A percentile compares a stretch with the other conserved stretches of the same genome.
Conservation (phyloP, 257 asterid species). For the Lycium barbarum region DNA sequence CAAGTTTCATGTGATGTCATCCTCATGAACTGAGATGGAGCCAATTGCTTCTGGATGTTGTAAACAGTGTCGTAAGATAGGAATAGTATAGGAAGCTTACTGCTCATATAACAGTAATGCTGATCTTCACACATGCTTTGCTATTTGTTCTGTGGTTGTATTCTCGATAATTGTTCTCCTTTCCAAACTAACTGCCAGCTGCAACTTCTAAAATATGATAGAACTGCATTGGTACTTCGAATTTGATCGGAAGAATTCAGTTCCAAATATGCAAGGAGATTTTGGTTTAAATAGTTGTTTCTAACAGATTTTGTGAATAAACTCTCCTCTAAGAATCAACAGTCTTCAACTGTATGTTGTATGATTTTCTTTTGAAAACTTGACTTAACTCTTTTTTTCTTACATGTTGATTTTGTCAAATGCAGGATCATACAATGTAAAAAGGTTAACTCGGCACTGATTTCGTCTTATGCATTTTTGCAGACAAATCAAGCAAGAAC, state of each 20-base stretch:
- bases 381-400: not conserved
- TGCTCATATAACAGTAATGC: not conserved
- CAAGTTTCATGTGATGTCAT: not conserved
- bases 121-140: not conserved
- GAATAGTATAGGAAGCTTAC: not conserved
- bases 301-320: not conserved
- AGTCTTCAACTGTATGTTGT: not conserved
- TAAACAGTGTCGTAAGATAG: not conserved
- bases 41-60: not conserved
- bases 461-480: slow-evolving; percentile 27
- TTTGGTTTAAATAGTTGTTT: not conserved
- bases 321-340: not conserved
- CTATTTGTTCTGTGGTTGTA: not conserved
- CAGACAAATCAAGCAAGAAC: slow-evolving; percentile 57
- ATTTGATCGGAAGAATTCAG: not conserved
- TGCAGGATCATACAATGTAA: not conserved
- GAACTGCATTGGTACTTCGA: not conserved
- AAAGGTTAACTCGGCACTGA: not conserved
- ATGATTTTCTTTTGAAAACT: not conserved
- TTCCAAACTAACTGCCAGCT: not conserved
- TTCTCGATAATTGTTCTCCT: not conserved
- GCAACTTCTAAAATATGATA: not conserved
- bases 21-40: not conserved
- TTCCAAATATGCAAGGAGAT: not conserved
- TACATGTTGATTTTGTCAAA: slow-evolving; percentile 11